Conservation (phyloP, 2,329 filamentous ascomycete genomes). For the Colletotrichum plurivorum region DNA sequence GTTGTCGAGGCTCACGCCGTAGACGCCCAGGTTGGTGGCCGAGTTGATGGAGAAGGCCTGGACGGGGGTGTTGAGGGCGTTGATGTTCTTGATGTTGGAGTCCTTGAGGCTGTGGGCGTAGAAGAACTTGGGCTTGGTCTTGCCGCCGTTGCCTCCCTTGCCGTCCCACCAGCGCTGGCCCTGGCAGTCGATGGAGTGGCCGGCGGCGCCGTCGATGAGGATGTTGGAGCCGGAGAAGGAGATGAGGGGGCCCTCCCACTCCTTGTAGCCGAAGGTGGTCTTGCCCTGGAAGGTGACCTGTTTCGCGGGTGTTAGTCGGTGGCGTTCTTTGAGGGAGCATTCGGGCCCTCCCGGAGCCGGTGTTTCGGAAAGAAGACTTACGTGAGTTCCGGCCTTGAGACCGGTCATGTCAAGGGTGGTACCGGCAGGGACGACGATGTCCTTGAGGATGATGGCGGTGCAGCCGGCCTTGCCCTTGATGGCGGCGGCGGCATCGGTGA, state of each 20-base stretch:
- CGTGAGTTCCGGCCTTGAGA: constrained; percentile 63
- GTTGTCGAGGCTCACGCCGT: constrained; percentile 56
- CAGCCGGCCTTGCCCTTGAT: constrained; percentile 65
- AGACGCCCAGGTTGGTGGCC: constrained; percentile 51
- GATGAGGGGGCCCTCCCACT: constrained; percentile 76
- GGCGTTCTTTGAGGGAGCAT: too few relatives aligned
- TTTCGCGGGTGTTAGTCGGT: constrained; percentile 43
- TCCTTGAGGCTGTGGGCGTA: constrained; percentile 57
- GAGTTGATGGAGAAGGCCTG: constrained; percentile 58
- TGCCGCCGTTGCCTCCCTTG: constrained; percentile 71
- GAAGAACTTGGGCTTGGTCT: constrained; percentile 75
- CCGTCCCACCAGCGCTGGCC: constrained; percentile 74
- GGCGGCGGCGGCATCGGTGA: constrained; percentile 64
- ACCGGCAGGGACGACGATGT: constrained; percentile 70
- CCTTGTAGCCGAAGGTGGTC: constrained; percentile 77
- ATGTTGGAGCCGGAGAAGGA: constrained; percentile 71
- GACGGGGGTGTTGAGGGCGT: constrained; percentile 58
- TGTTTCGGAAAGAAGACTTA: not conserved
- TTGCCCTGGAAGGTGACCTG: constrained; percentile 73
- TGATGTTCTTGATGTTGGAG: constrained; percentile 54
- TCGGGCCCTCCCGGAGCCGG: not conserved
- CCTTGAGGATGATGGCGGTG: constrained; percentile 66
- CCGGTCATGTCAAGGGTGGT: constrained; percentile 70
- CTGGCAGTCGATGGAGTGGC: constrained; percentile 68
- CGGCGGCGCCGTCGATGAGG: constrained; percentile 65